phyloP scores from a whole-genome alignment of 2,329 filamentous ascomycete species.

The Stagonosporopsis vannaccii region DNA sequence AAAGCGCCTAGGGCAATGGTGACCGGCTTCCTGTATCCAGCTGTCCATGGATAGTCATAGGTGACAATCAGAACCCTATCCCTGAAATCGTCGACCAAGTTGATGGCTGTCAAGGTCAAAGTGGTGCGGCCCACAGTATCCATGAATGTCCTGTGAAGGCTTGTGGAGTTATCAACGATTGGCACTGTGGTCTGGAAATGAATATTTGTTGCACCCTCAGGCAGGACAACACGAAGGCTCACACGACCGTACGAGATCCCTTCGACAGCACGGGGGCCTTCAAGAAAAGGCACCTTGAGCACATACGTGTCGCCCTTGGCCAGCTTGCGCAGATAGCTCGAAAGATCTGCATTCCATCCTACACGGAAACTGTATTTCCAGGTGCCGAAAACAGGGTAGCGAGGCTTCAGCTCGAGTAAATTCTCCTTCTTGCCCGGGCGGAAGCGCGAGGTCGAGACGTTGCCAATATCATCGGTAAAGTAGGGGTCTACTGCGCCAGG shows the following conservation, averaged over 20 bases:
- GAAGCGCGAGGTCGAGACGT: conserved; percentile 93
- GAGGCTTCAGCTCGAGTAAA: conserved; percentile 87
- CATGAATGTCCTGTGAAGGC: conserved; percentile 86
- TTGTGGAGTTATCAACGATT: conserved; percentile 66
- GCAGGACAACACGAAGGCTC: conserved; percentile 81
- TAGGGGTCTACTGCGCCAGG: conserved; percentile 86
- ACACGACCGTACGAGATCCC: conserved; percentile 86
- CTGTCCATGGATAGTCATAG: conserved; percentile 81
- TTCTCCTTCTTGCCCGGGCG: conserved; percentile 78
- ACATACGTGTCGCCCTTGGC: conserved; percentile 75
- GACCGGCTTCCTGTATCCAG: conserved; percentile 83
- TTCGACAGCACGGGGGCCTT: conserved; percentile 86
- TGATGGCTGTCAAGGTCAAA: conserved; percentile 79
- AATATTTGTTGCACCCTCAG: conserved; percentile 89
- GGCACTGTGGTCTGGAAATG: conserved; percentile 79
- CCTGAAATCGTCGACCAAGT: conserved; percentile 88
- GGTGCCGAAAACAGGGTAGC: conserved; percentile 94
- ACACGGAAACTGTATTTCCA: conserved; percentile 99
- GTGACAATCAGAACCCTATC: conserved; percentile 84
- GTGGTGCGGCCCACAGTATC: conserved; percentile 90
- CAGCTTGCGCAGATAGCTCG: conserved; percentile 73
- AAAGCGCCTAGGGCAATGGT: conserved; percentile 78
- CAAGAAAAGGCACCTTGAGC: conserved; percentile 89
- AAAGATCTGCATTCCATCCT: conserved; percentile 90
- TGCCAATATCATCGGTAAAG: conserved; percentile 95